phyloP scores from a whole-genome alignment of 176 grass and related monocot genomes.

The Bolboschoenus planiculmis region DNA sequence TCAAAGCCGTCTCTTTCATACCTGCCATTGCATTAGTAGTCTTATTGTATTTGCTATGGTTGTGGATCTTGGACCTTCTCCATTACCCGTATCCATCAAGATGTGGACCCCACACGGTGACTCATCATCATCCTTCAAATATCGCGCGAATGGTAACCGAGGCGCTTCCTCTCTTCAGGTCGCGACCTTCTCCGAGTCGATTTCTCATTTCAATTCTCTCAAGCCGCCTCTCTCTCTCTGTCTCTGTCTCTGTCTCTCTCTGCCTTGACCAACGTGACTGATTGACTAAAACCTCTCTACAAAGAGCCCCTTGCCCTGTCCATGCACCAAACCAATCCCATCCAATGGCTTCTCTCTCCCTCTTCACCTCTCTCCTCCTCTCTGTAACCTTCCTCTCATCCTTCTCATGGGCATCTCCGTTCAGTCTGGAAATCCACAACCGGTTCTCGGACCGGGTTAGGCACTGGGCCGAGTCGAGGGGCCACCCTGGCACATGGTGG shows the following conservation, averaged over 20 bases:
- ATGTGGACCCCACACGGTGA: background rate
- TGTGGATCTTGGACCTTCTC: background rate
- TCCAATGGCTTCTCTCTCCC: slow-evolving; percentile 32
- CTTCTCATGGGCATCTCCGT: background rate
- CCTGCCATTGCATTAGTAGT: background rate
- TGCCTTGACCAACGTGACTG: background rate
- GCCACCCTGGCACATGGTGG: slow-evolving; percentile 25
- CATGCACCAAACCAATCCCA: background rate
- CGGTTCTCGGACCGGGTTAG: slow-evolving; percentile 63
- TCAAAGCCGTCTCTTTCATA: background rate
- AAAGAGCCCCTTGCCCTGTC: background rate
- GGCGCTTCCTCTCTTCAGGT: no score
- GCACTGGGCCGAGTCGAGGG: slow-evolving; percentile 40
- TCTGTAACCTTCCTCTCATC: background rate
- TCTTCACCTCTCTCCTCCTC: background rate
- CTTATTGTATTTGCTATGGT: background rate
- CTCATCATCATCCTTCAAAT: no score
- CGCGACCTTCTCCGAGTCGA: no score
- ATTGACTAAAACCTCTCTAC: background rate
- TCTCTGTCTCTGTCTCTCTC: background rate
- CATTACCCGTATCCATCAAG: background rate
- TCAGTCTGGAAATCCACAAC: slow-evolving; percentile 82
- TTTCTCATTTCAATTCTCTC: background rate
- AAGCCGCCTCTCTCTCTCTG: background rate
- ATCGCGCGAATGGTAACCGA: no score